Evolutionary conservation across 1,139 yeast species (phyloP), one percentile per base, ranked within the genome.

Genomic region (Magnusiomyces clavatus): DNA sequence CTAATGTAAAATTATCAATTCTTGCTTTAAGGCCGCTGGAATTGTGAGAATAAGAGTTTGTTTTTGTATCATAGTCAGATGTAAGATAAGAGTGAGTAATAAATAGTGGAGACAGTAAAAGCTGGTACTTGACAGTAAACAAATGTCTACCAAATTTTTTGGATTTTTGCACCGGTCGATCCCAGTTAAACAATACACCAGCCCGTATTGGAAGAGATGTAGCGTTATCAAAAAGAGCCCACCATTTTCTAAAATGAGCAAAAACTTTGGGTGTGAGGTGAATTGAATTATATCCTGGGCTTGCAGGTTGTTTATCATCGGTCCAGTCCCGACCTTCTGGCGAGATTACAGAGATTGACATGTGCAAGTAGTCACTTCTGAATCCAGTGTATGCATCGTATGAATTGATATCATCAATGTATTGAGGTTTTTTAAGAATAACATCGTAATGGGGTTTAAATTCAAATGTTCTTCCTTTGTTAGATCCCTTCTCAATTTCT

Each of bases 1-100:
- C 97, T 70, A 92, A 73, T 2, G 77, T 68, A 61, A 90, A 87
- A 6, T 74, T 73, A 3, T 78, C 74, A 31, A 84, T 78, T 58
- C 80, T 81, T 2, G 84, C 88, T 66, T 92, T 92, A 39, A 89
- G 62, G 6, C 97, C 98, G 2, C 89, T 83, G 57, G 84, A 77
- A 1, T 83, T 78, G 45, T 82, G 73, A 39, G 74, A 69, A 51
- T 74, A 74, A 46, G 72, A 70, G 46, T 77, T 77, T 20, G 73
- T 68, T 34, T 72, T 60, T 45, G 74, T 72, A 16, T 64, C 65
- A 10, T 70, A 72, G 2, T 75, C 68, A 8, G 78, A 67, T 61
- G 83, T 87, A 57, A 78, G 75, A 60, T 83, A 83, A 54, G 82
- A 74, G 65, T 89, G 94, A 0, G 92, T 76, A 10, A 90, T 73